These are phyloP conservation scores for Pseudocercospora crystallina DNA, from an alignment of 2,329 filamentous ascomycete genomes.

Conservation along the genomic window DNA sequence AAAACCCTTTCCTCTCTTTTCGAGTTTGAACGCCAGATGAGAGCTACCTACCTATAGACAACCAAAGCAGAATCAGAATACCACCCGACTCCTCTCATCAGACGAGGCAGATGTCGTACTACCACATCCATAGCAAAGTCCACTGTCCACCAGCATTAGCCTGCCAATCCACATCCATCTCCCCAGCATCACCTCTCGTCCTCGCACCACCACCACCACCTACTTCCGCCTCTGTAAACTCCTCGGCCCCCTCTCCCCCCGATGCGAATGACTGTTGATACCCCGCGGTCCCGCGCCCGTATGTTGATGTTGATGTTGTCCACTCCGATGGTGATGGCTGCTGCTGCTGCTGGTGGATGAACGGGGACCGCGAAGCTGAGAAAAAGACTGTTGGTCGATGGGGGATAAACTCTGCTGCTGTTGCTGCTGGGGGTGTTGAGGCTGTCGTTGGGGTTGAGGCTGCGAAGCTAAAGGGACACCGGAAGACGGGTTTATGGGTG, in stretches of 20 bases:
- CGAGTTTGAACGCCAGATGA: too few species aligned
- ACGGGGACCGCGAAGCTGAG: conserved; percentile 27
- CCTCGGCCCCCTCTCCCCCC: conserved; percentile 16
- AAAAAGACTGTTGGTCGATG: conserved; percentile 25
- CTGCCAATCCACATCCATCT: conserved; percentile 10
- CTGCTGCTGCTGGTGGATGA: conserved; percentile 13
- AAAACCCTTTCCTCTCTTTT: not conserved
- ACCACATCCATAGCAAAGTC: conserved; percentile 22
- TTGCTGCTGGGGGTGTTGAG: conserved; percentile 16
- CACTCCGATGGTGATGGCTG: conserved; percentile 1
- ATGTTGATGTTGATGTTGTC: conserved; percentile 3
- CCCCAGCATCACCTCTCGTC: not conserved
- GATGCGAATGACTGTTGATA: conserved; percentile 15
- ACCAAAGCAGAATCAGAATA: too few species aligned
- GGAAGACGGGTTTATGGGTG: conserved; percentile 22
- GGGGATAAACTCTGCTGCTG: conserved; percentile 16
- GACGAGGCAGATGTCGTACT: too few species aligned
- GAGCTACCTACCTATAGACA: too few species aligned
- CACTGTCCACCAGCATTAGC: conserved; percentile 21
- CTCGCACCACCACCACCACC: not conserved
- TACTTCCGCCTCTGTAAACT: conserved; percentile 25
- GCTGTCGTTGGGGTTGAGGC: conserved; percentile 8
- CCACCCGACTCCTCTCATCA: not conserved
- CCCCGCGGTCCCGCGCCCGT: conserved; percentile 24
- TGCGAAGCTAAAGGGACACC: conserved; percentile 10